Evolutionary conservation across 805 yeast genomes (phyloP).

Genomic region (Debaryomyces tyrocola): DNA sequence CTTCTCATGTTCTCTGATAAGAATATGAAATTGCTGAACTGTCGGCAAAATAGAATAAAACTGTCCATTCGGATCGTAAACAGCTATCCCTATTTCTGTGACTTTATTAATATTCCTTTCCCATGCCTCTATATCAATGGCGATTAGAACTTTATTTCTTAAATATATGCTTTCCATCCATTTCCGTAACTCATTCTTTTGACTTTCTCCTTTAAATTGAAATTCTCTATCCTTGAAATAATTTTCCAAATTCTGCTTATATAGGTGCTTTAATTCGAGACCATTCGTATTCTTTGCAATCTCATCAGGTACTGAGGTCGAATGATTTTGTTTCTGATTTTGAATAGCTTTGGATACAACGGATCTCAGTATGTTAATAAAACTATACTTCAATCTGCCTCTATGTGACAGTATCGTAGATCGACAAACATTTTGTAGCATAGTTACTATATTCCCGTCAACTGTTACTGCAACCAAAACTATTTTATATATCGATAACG

Average conservation of each 20-base stretch:
- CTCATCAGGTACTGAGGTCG: too few species aligned
- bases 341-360: too few species aligned
- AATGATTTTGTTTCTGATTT: too few species aligned
- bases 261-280: not conserved
- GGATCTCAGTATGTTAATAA: too few species aligned
- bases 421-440: too few species aligned
- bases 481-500: too few species aligned
- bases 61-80: slow-evolving; percentile 54
- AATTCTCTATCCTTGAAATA: slow-evolving; percentile 22
- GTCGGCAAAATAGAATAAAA: slow-evolving; percentile 36
- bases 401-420: too few species aligned
- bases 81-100: slow-evolving; percentile 60
- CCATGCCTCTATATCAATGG: slow-evolving; percentile 60
- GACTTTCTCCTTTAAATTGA: slow-evolving; percentile 9
- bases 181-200: slow-evolving; percentile 8
- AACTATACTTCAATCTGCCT: too few species aligned
- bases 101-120: slow-evolving; percentile 44
- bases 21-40: slow-evolving; percentile 42
- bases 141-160: slow-evolving; percentile 35
- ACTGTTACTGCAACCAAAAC: too few species aligned
- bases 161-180: slow-evolving; percentile 21
- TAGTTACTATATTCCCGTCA: too few species aligned
- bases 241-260: slow-evolving; percentile 10
- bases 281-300: too few species aligned
- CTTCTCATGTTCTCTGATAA: slow-evolving; percentile 44